phyloP scores from a whole-genome alignment of 1,284 basidiomycete genomes.

The Melampsora americana region DNA sequence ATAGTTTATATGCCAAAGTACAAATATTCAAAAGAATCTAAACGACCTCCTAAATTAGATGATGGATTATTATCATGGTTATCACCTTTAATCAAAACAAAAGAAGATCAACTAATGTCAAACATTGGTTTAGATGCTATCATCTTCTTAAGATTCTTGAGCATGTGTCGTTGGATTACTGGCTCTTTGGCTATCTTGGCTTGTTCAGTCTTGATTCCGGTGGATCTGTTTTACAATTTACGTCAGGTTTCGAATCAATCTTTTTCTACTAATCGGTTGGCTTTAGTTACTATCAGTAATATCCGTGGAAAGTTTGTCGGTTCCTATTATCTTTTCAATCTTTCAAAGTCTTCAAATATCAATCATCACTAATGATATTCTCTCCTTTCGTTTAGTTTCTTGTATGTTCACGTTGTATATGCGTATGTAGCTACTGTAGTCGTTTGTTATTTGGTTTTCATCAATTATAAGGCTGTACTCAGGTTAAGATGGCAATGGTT shows the following conservation, averaged over 20 bases:
- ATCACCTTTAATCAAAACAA: slow-evolving; percentile 74
- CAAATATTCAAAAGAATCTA: slow-evolving; percentile 42
- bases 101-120: slow-evolving; percentile 80
- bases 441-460: slow-evolving; percentile 33
- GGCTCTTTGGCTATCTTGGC: slow-evolving; percentile 65
- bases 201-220: slow-evolving; percentile 74
- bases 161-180: slow-evolving; percentile 80
- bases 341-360: slow-evolving; percentile 72
- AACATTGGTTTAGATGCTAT: slow-evolving; percentile 90
- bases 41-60: slow-evolving; percentile 33
- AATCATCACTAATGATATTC: slow-evolving; percentile 57
- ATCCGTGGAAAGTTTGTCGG: slow-evolving; percentile 65
- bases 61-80: slow-evolving; percentile 61
- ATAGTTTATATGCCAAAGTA: slow-evolving; percentile 50
- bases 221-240: slow-evolving; percentile 41
- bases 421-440: slow-evolving; percentile 27
- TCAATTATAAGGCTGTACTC: slow-evolving; percentile 60
- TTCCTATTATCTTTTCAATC: slow-evolving; percentile 66
- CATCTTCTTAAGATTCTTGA: slow-evolving; percentile 83
- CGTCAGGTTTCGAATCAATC: slow-evolving; percentile 17
- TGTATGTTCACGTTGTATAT: slow-evolving; percentile 43
- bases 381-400: not conserved
- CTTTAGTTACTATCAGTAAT: slow-evolving; percentile 48
- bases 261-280: slow-evolving; percentile 43
- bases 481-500: slow-evolving; percentile 68